Conservation (phyloP, 345 rosid genomes). For the Salix purpurea region DNA sequence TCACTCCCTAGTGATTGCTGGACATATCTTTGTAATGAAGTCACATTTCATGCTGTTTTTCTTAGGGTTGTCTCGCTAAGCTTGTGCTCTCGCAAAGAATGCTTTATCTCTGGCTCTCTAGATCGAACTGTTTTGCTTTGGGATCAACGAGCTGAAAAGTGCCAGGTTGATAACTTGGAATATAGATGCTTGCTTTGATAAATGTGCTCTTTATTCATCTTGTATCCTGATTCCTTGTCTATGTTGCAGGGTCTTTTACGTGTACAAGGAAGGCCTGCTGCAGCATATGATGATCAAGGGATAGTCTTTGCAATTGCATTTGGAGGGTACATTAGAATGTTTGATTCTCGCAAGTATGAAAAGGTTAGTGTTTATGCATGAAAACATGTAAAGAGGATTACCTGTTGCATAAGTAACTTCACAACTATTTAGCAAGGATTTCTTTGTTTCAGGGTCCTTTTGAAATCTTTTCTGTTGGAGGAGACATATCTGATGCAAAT, state of each 20-base stretch:
- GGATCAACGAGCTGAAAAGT: constrained; percentile 97
- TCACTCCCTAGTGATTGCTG: background rate
- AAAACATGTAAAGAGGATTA: constrained; percentile 1
- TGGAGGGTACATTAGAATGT: constrained; percentile 91
- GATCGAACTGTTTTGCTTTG: constrained; percentile 95
- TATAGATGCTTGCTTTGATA: background rate
- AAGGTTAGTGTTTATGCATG: constrained; percentile 48
- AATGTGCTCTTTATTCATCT: background rate
- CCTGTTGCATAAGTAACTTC: background rate
- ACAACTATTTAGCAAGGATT: constrained; percentile 6
- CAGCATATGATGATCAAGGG: constrained; percentile 95
- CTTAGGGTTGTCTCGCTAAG: constrained; percentile 90
- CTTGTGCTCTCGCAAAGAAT: constrained; percentile 77
- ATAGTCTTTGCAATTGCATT: constrained; percentile 82
- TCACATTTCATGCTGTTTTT: constrained; percentile 1
- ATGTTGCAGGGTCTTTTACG: constrained; percentile 24
- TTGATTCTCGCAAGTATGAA: constrained; percentile 87
- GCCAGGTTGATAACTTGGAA: constrained; percentile 53
- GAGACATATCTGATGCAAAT: constrained; percentile 78
- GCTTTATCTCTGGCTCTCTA: constrained; percentile 89
- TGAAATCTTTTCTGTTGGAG: constrained; percentile 81
- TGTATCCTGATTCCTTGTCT: background rate
- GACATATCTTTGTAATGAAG: background rate
- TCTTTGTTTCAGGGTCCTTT: constrained; percentile 65
- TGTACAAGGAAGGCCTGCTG: constrained; percentile 84